Base-by-base conservation (phyloP, 345 rosid genomes). In the Diplotaxis tenuifolia region DNA sequence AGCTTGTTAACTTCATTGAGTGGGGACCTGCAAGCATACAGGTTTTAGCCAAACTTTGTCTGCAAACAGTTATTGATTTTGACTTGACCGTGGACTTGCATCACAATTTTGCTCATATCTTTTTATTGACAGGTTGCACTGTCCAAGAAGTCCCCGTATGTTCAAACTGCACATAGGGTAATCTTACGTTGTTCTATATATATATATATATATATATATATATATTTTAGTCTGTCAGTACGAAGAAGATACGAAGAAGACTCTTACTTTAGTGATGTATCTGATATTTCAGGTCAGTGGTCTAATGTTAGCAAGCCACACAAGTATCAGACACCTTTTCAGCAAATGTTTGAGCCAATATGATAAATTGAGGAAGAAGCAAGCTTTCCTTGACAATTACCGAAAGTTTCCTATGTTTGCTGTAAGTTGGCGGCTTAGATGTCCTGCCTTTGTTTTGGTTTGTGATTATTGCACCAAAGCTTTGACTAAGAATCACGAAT, bases 11-110 rank as follows among this genome's bases (percentile, higher is more conserved):
- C 79, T 94, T 94, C 86, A 94, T 94, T 58, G 99, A 94, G 70
- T 94, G 97, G 98, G 99, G 99, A 53, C 99, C 97, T 72, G 97
- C 99, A 77, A 94, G 99, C 71, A 94, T 94, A 72, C 98, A 91
- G 92, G 97, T 91, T 32, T 68, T 10, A 21, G 45, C 55, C 67
- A 67, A 69, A 40, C 25, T 22, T 11, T 1, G 4, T 67, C 56
- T 50, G 19, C 14, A 56, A 10, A 45, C 50, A 9, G 56, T 59
- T 72, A 23, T 68, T 2, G 47, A 71, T 36, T 71, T 75, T 61
- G 54, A 54, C 57, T 36, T 53, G 12, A 72, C 47, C 54, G 42
- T 61, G 61, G 38, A 55, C 38, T 36, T 29, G 34, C 60, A 25
- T 9, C 58, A 55, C 65, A 53, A 69, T n/a, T n/a, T n/a, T n/a